A percentile compares a stretch with the other conserved stretches of the same genome.
Conservation (phyloP, 495 filamentous ascomycete species). For the Pseudevernia furfuracea region DNA sequence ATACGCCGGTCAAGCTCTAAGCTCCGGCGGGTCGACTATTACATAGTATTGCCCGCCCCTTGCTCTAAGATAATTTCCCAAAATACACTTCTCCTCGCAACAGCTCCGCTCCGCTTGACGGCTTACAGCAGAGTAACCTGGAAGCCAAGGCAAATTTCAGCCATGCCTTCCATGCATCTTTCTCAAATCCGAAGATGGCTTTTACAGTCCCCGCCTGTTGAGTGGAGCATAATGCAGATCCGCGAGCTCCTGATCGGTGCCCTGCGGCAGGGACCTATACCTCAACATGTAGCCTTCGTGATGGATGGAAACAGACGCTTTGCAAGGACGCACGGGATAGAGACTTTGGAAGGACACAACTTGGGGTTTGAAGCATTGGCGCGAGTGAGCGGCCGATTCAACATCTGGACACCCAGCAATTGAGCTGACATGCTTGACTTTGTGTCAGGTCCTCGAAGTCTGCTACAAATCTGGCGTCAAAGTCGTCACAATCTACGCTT, state of each 20-base stretch:
- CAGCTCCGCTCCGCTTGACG: not conserved
- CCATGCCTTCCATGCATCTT: constrained; percentile 53
- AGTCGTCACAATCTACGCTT: constrained; percentile 95
- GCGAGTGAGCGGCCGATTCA: constrained; percentile 41
- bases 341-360: constrained; percentile 96
- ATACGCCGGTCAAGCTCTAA: not conserved
- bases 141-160: not conserved
- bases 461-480: constrained; percentile 94
- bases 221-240: constrained; percentile 66
- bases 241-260: constrained; percentile 80
- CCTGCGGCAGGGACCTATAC: constrained; percentile 81
- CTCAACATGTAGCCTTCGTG: constrained; percentile 91
- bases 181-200: constrained; percentile 79
- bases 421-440: constrained; percentile 5
- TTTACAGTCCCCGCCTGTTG: constrained; percentile 76
- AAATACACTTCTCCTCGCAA: not conserved
- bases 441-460: constrained; percentile 74
- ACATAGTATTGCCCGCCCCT: not conserved
- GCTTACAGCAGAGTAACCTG: not conserved
- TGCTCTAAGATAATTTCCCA: not conserved
- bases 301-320: constrained; percentile 98
- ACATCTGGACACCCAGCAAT: not conserved
- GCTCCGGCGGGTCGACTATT: not conserved
- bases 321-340: constrained; percentile 80
- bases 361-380: constrained; percentile 93